Conservation (phyloP, 163 green algal species). For the Chlamydomonas reinhardtii region DNA sequence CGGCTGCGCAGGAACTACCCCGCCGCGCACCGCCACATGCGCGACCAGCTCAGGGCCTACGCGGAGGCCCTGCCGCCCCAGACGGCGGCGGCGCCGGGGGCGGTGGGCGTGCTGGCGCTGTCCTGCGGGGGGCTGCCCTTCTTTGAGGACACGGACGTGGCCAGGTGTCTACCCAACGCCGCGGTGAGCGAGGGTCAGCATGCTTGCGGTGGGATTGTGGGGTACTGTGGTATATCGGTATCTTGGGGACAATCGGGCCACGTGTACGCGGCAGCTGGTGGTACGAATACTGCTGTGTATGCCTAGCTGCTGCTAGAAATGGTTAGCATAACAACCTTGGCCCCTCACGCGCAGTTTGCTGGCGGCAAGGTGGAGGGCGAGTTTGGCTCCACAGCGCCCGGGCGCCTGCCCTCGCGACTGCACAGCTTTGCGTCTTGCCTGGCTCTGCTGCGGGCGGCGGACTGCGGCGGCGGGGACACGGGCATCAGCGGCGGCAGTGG, state of each 20-base stretch:
- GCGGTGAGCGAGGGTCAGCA: not conserved
- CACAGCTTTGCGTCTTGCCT: conserved; percentile 32
- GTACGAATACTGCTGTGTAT: too few species aligned
- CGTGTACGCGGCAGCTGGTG: too few species aligned
- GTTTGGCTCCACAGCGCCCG: conserved; percentile 25
- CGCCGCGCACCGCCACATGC: conserved; percentile 8
- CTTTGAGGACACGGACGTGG: conserved; percentile 17
- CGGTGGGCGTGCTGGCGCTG: conserved; percentile 30
- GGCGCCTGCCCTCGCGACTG: conserved; percentile 19
- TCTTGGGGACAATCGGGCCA: not conserved
- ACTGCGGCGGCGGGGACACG: not conserved
- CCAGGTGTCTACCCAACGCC: not conserved
- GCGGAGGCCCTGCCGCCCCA: not conserved
- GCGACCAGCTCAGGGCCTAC: conserved; percentile 12
- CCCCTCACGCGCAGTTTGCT: not conserved
- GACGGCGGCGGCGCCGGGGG: not conserved
- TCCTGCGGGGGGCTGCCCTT: conserved; percentile 27
- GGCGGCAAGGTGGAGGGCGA: conserved; percentile 40
- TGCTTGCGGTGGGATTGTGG: not conserved
- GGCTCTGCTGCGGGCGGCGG: conserved; percentile 17
- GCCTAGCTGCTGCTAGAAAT: too few species aligned
- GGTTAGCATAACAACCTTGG: not conserved
- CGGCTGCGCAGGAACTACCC: conserved; percentile 21
- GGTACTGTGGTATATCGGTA: not conserved
- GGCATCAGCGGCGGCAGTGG: too few species aligned